Evolutionary conservation across 169 alveolate species (phyloP).

Genomic region (Sarcocystis neurona): DNA sequence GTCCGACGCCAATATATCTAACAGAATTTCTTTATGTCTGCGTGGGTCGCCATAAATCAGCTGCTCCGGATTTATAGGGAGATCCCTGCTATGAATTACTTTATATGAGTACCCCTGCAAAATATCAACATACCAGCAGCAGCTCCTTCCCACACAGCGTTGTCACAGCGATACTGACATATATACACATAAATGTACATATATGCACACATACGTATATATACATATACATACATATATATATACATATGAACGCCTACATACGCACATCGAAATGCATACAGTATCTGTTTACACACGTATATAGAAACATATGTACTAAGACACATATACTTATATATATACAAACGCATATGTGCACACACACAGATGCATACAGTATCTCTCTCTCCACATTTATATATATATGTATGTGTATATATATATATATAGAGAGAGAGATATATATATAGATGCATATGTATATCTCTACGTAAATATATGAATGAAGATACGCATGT

Average conservation of each 20-base stretch:
- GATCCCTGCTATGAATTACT: constrained; percentile 57
- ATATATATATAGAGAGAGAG: too few species aligned
- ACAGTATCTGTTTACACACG: not conserved
- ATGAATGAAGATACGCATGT: not conserved
- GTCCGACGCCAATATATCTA: constrained; percentile 52
- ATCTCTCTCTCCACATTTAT: too few species aligned
- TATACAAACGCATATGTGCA: not conserved
- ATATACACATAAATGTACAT: not conserved
- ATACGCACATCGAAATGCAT: not conserved
- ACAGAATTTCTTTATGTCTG: constrained; percentile 43
- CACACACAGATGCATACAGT: not conserved
- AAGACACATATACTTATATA: not conserved
- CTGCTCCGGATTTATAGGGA: constrained; percentile 52
- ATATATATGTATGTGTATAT: not conserved
- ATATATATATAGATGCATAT: too few species aligned
- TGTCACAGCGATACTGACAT: not conserved
- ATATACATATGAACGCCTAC: not conserved
- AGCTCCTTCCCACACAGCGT: not conserved
- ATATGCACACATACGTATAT: not conserved
- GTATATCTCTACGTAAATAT: not conserved
- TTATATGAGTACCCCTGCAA: constrained; percentile 63
- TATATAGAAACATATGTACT: not conserved
- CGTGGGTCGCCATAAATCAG: constrained; percentile 52
- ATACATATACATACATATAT: not conserved
- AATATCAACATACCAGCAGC: not conserved